A percentile compares a stretch with the other conserved stretches of the same genome.
phyloP scores from a whole-genome alignment of 495 filamentous ascomycete genomes.

The Hypoxylon lienhwacheense region DNA sequence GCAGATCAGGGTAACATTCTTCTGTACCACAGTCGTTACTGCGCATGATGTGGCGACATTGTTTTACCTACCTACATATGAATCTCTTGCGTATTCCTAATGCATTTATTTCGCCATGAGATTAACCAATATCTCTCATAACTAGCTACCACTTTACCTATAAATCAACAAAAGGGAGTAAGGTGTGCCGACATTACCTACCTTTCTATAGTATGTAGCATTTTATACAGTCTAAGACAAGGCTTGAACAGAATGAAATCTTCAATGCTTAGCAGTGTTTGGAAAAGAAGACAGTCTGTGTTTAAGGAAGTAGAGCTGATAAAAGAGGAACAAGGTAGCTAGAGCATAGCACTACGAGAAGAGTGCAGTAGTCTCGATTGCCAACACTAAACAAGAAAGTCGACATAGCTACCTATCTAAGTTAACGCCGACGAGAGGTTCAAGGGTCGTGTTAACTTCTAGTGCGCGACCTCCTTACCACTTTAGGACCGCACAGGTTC shows the following conservation, averaged over 20 bases:
- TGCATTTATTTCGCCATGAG: slow-evolving; percentile 27
- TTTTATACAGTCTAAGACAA: slow-evolving; percentile 50
- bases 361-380: slow-evolving; percentile 31
- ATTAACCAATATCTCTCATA: slow-evolving; percentile 24
- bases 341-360: too few species aligned
- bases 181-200: too few species aligned
- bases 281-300: slow-evolving; percentile 45
- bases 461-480: slow-evolving; percentile 45
- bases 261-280: slow-evolving; percentile 42
- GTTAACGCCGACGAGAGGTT: slow-evolving; percentile 41
- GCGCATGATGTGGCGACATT: slow-evolving; percentile 22
- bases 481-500: slow-evolving; percentile 45
- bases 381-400: slow-evolving; percentile 14
- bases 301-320: slow-evolving; percentile 53
- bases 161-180: slow-evolving; percentile 17
- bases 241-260: slow-evolving; percentile 39
- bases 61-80: slow-evolving; percentile 1
- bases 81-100: slow-evolving; percentile 3
- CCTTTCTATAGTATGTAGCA: too few species aligned
- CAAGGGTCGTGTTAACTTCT: slow-evolving; percentile 45
- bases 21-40: slow-evolving; percentile 10
- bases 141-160: slow-evolving; percentile 15
- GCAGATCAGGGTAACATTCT: slow-evolving; percentile 17
- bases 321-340: slow-evolving; percentile 33
- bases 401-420: slow-evolving; percentile 44